These are phyloP conservation scores for Nannochloropsis oceanica DNA, from an alignment of 108 stramenopile genomes.

Conservation along the genomic window DNA sequence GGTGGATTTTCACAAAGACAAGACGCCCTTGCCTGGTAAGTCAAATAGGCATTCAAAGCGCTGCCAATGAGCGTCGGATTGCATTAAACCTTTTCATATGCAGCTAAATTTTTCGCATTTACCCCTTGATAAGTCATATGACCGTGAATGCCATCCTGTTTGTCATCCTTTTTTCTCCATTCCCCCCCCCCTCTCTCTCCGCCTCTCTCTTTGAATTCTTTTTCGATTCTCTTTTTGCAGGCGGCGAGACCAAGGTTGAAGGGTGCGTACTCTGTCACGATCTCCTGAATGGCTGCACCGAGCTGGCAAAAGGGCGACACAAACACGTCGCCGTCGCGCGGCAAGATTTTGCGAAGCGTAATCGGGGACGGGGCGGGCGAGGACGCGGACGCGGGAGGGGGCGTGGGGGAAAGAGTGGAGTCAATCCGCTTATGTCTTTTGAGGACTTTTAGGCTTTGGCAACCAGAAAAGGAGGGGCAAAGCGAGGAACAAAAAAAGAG, in stretches of 20 bases:
- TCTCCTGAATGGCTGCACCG: not conserved
- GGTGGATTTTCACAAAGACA: not conserved
- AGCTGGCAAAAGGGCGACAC: not conserved
- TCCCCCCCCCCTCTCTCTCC: too few relatives aligned
- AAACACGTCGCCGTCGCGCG: not conserved
- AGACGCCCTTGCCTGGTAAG: not conserved
- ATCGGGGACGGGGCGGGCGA: not conserved
- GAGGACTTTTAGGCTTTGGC: not conserved
- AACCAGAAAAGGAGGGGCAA: too few relatives aligned
- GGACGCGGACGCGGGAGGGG: not conserved
- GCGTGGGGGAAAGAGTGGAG: not conserved
- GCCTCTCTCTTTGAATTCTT: too few relatives aligned
- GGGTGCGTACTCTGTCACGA: conserved; percentile 5
- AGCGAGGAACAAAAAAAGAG: too few relatives aligned
- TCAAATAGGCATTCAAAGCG: too few relatives aligned
- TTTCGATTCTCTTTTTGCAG: not conserved
- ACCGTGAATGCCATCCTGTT: too few relatives aligned
- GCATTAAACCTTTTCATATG: too few relatives aligned
- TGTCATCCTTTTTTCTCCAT: too few relatives aligned
- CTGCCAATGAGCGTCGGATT: too few relatives aligned
- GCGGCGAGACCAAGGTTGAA: not conserved
- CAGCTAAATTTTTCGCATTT: too few relatives aligned
- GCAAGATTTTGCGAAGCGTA: not conserved
- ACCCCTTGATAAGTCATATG: too few relatives aligned
- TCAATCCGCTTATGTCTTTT: not conserved